Evolutionary conservation across 2,329 filamentous ascomycete species (phyloP), one percentile per base, ranked within the genome.

Genomic region (Calonectria honghensis): DNA sequence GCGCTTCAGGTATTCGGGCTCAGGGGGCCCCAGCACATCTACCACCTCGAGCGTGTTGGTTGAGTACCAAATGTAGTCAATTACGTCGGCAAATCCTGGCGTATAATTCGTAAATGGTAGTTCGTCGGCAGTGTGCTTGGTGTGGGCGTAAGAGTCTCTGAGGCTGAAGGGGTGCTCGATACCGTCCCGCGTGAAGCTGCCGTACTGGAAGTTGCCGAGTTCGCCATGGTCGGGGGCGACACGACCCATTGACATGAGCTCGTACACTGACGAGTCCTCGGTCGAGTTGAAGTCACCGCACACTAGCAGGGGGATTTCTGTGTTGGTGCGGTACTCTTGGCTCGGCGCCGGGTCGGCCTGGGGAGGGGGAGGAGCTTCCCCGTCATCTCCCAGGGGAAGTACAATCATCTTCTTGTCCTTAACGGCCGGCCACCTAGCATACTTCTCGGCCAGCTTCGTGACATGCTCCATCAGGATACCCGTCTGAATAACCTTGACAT

Each of bases 21-120:
- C 96, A 3, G 97, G 95, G 54, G 96, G 94, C 37, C 96, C 96
- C 5, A 98, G 92, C 68, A 98, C 86, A 68, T 94, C 94, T 24
- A 95, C 93, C 31, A 97, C 94, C 82, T 97, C 94, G 57, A 98
- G 89, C 29, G 94, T 93, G 85, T 97, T 98, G 73, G 95, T 96
- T 72, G 96, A 96, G 86, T 98, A 99, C 96, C 96, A 98, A 81
- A 99, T 95, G 85, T 98, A 98, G 84, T 99, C 97, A 79, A 99
- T 94, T 72, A 97, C 95, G 76, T 96, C 96, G 67, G 92, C 91
- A 86, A 98, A 99, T n/a, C 93, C 92, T 1, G 97, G 96, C 18
- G 96, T 97, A 86, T 98, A 99, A 86, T 99, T 99, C 61, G 97
- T 99, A 85, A 98, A 99, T 6, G 93, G 92, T 80, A 98, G 88